Evolutionary conservation across 1,284 basidiomycete genomes (phyloP), one percentile per base, ranked within the genome.

Genomic region (Gastroboletus turbinatus): DNA sequence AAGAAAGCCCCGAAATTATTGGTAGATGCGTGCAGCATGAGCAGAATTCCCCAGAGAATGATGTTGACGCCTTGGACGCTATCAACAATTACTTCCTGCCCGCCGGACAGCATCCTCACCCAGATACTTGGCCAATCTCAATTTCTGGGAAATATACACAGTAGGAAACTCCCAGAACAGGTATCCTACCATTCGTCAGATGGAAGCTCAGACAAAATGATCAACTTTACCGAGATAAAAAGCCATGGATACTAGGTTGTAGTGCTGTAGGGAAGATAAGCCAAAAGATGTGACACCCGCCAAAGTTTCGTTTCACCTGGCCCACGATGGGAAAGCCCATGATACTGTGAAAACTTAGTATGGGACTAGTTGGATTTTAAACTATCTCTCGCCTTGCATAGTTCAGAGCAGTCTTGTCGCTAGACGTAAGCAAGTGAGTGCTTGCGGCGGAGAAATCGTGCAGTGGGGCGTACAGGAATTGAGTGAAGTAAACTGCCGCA

Each of bases 331-430:
- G 84, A 47, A 87, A 75, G 7, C 82, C 83, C 84, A 87, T 87
- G 60, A 87, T 80, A 61, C 83, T 85, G 49, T 51, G 29, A 30
- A 58, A 44, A 29, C 21, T 59, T 30, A 62, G 52, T 38, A 51
- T 40, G 46, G 25, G 35, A 16, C 11, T 27, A n/a, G 25, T 14
- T 16, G 25, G 29, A 33, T 27, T 21, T 29, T 25, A 17, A 17
- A n/a, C 23, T 27, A 36, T 38, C 17, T 53, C 60, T 32, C 60
- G 80, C 83, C 83, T 85, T 21, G 83, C 83, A 74, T 87, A 87
- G 65, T 86, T 87, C 44, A 86, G 66, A 17, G 83, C 81, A 4
- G 83, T 87, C 74, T 87, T 88, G 69, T 87, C 85, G 56, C 85
- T 85, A 55, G 45, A 35, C 44, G 25, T 21, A 35, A 36, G 46